Percentiles rank a stretch among this genome's conserved stretches.
Evolutionary conservation across 73 alveolate genomes (phyloP).

Genomic region (Loxodes magnus): DNA sequence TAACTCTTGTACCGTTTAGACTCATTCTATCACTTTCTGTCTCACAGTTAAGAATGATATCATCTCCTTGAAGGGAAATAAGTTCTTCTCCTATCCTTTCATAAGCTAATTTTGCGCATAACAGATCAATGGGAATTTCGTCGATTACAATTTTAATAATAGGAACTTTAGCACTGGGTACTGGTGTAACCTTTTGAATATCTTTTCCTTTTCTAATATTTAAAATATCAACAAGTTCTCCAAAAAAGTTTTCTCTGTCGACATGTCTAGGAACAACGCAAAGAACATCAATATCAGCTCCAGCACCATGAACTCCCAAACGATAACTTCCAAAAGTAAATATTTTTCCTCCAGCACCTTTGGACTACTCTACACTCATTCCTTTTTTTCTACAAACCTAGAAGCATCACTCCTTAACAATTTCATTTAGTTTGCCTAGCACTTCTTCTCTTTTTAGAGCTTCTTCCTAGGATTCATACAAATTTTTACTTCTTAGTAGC

Average conservation of each 20-base stretch:
- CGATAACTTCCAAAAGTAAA: constrained; percentile 94
- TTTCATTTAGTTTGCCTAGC: constrained; percentile 37
- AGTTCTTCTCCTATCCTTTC: constrained; percentile 50
- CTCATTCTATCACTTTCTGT: constrained; percentile 58
- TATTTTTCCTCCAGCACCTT: constrained; percentile 80
- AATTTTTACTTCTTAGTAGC: too few species aligned
- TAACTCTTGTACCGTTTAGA: constrained; percentile 91
- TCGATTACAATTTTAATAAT: constrained; percentile 60
- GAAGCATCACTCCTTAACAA: constrained; percentile 56
- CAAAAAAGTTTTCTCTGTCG: constrained; percentile 62
- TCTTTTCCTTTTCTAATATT: constrained; percentile 28
- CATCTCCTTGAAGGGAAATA: constrained; percentile 51
- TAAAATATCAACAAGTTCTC: constrained; percentile 49
- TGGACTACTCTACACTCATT: constrained; percentile 52
- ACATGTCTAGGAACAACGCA: constrained; percentile 82
- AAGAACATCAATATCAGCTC: constrained; percentile 90
- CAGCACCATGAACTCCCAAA: constrained; percentile 89
- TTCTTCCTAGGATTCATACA: constrained; percentile 56
- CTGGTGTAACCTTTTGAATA: constrained; percentile 55
- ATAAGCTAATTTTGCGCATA: constrained; percentile 63
- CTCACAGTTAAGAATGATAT: constrained; percentile 61
- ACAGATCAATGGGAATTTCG: constrained; percentile 68
- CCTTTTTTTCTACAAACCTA: constrained; percentile 39
- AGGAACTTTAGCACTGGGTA: constrained; percentile 74
- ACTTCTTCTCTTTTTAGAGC: constrained; percentile 50